Evolutionary conservation across 2,329 filamentous ascomycete species (phyloP), one percentile per base, ranked within the genome.

Genomic region (Coniochaeta sp.): DNA sequence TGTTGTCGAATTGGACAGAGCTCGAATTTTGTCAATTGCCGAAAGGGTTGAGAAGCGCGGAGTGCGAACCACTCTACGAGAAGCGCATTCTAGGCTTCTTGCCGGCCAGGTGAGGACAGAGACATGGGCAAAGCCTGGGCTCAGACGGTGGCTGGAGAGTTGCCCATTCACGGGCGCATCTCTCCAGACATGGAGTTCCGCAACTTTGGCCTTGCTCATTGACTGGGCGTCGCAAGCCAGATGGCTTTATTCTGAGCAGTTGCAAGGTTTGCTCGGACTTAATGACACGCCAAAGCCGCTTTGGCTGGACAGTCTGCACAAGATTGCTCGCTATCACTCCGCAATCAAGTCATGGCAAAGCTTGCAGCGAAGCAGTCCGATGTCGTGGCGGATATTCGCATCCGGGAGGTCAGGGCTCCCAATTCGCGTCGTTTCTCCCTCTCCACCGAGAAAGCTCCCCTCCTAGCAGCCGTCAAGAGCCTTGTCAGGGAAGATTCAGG

Each of bases 271-370:
- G 14, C 55, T 60, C 35, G 20, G 49, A 20, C 27, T 22, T 26
- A 26, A 51, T 40, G 13, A 38, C 14, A 18, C 40, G 40, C 20
- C 42, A 32, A 18, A 30, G 42, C 58, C 58, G 42, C 50, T 49
- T 7, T 58, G 55, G 58, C 47, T 58, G 24, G 30, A 50, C 7
- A 48, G 31, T 18, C 20, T 57, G 20, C 53, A 58, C 48, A 60
- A 60, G 50, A 48, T 60, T 18, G 58, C 53, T 31, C 54, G 58
- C 7, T 60, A 60, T 45, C 49, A 51, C 32, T 45, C 53, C 42
- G 58, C 58, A 40, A 51, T 54, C 7, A 56, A 53, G 35, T 38
- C 16, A 53, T 60, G 35, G 50, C 58, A 9, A 55, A 57, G 48
- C 48, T 55, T 26, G 55, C 53, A 32, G 32, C 50, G 10, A 53